Evolutionary conservation across 192 early-diverging fungal genomes (phyloP).

Genomic region (Kappamyces sp.): DNA sequence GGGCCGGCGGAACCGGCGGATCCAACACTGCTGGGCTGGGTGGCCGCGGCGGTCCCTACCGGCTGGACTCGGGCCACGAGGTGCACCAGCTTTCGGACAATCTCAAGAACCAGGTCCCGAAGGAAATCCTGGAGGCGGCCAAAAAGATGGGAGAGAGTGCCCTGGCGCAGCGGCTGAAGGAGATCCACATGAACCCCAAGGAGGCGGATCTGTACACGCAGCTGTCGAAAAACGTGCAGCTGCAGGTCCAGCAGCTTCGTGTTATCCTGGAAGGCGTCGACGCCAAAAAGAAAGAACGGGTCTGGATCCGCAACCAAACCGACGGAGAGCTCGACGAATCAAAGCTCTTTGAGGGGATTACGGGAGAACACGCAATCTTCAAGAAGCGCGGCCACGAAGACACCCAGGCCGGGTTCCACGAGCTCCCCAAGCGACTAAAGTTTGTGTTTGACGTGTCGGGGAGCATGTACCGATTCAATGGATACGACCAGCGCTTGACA

Average conservation of each 20-base stretch:
- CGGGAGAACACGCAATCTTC: slow-evolving; percentile 71
- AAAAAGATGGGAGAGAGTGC: slow-evolving; percentile 66
- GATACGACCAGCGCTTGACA: slow-evolving; percentile 35
- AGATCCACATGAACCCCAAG: slow-evolving; percentile 66
- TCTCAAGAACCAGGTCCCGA: slow-evolving; percentile 46
- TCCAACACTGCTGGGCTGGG: slow-evolving; percentile 42
- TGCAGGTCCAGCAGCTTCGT: slow-evolving; percentile 66
- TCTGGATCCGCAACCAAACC: slow-evolving; percentile 74
- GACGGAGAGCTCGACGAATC: slow-evolving; percentile 77
- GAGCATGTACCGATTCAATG: slow-evolving; percentile 38
- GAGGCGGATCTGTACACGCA: slow-evolving; percentile 45
- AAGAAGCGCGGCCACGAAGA: slow-evolving; percentile 75
- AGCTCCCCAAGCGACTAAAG: slow-evolving; percentile 68
- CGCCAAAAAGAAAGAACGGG: slow-evolving; percentile 73
- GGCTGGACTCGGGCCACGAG: slow-evolving; percentile 33
- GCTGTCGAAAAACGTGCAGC: slow-evolving; percentile 46
- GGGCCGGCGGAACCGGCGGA: slow-evolving; percentile 43
- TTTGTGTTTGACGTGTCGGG: slow-evolving; percentile 78
- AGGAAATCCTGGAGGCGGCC: slow-evolving; percentile 34
- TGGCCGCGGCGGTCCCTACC: slow-evolving; percentile 39
- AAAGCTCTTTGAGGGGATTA: slow-evolving; percentile 69
- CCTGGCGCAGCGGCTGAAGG: slow-evolving; percentile 58
- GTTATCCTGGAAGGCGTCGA: slow-evolving; percentile 72
- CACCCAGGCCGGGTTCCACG: slow-evolving; percentile 48
- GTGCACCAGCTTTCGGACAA: slow-evolving; percentile 50